These are phyloP conservation scores for Hypoxylon sp. DNA, from an alignment of 2,329 filamentous ascomycete genomes.

Conservation along the genomic window DNA sequence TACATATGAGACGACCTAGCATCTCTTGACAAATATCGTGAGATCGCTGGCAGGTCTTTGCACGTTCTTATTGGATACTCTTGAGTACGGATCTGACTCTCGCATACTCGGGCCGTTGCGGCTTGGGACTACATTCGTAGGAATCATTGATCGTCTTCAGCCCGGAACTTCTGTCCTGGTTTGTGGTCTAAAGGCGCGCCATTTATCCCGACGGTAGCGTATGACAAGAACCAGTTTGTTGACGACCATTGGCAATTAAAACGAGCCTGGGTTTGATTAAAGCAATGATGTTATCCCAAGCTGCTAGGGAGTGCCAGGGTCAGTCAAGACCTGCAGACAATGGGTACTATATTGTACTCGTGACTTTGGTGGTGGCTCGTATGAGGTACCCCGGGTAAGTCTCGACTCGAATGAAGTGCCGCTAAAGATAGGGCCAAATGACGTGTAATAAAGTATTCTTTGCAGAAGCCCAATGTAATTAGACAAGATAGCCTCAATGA, in stretches of 20 bases:
- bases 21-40: constrained; percentile 26
- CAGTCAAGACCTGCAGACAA: constrained; percentile 1
- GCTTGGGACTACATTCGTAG: constrained; percentile 19
- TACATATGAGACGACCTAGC: constrained; percentile 38
- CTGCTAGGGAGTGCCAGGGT: constrained; percentile 8
- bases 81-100: neutral
- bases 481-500: constrained; percentile 35
- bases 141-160: constrained; percentile 45
- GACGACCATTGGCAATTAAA: constrained; percentile 42
- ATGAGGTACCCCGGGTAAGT: constrained; percentile 17
- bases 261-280: constrained; percentile 50
- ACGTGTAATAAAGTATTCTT: constrained; percentile 47
- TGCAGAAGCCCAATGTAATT: constrained; percentile 42
- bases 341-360: constrained; percentile 18
- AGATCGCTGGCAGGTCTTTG: constrained; percentile 2
- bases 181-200: constrained; percentile 41
- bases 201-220: constrained; percentile 47
- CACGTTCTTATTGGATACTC: neutral
- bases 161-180: constrained; percentile 45
- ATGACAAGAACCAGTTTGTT: constrained; percentile 36
- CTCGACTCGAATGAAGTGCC: constrained; percentile 25
- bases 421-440: constrained; percentile 42
- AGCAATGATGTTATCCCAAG: constrained; percentile 37
- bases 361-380: constrained; percentile 19
- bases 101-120: constrained; percentile 9